phyloP scores from a whole-genome alignment of 306 rosid genomes.

The Dryas drummondii region DNA sequence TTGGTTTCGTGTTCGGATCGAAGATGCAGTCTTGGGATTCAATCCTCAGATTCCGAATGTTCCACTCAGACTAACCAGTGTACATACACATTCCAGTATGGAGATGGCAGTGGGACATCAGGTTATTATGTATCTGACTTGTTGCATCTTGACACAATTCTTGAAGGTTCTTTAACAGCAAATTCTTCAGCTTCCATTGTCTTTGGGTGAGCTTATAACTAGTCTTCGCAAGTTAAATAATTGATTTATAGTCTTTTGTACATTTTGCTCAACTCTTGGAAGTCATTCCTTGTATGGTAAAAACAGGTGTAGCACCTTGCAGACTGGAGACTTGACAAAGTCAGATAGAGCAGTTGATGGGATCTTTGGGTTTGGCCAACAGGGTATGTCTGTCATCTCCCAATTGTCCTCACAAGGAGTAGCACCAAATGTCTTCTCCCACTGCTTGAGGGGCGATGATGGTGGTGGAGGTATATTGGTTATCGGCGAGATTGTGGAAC shows the following conservation, averaged over 20 bases:
- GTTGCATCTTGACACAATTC: slow-evolving; percentile 62
- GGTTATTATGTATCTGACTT: slow-evolving; percentile 81
- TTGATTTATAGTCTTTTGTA: neutral
- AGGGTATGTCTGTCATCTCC: slow-evolving; percentile 75
- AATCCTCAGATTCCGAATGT: slow-evolving; percentile 74
- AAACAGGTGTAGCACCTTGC: slow-evolving; percentile 85
- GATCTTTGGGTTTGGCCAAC: slow-evolving; percentile 96
- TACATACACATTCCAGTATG: slow-evolving; percentile 79
- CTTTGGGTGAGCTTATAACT: slow-evolving; percentile 69
- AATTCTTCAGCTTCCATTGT: slow-evolving; percentile 79
- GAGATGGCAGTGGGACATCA: slow-evolving; percentile 96
- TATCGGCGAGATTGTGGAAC: slow-evolving; percentile 87
- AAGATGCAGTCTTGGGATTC: slow-evolving; percentile 64
- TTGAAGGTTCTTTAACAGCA: slow-evolving; percentile 51
- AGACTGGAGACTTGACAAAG: slow-evolving; percentile 85
- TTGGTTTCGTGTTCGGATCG: slow-evolving; percentile 71
- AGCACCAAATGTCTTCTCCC: slow-evolving; percentile 86
- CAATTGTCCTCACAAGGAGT: slow-evolving; percentile 87
- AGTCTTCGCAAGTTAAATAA: slow-evolving; percentile 7
- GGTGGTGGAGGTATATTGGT: slow-evolving; percentile 93
- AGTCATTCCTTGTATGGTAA: slow-evolving; percentile 36
- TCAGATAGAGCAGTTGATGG: slow-evolving; percentile 92
- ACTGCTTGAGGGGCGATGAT: slow-evolving; percentile 87
- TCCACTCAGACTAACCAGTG: slow-evolving; percentile 74
- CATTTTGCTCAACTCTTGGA: slow-evolving; percentile 29